Evolutionary conservation across 345 rosid genomes (phyloP).

Genomic region (Citrus maxima): DNA sequence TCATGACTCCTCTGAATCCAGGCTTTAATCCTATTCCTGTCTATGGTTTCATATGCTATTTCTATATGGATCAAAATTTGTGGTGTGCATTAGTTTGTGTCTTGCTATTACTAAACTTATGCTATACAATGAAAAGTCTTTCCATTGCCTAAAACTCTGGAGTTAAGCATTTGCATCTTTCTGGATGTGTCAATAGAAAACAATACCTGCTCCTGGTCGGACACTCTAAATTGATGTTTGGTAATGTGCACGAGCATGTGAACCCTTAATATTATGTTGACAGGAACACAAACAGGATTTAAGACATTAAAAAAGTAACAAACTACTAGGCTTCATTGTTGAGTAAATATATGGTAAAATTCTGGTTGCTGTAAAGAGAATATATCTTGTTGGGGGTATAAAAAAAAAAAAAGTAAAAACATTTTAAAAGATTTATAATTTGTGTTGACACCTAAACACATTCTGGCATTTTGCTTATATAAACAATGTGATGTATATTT

Average conservation of each 20-base stretch:
- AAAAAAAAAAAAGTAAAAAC: background rate
- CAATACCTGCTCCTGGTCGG: background rate
- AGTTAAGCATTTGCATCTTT: background rate
- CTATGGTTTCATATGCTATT: background rate
- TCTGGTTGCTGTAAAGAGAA: background rate
- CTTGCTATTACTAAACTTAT: background rate
- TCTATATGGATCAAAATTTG: background rate
- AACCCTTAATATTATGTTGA: background rate
- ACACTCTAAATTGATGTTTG: background rate
- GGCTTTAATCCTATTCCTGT: background rate
- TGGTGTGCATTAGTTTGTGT: background rate
- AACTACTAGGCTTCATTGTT: background rate
- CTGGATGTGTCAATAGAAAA: background rate
- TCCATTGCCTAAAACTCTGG: background rate
- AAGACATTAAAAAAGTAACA: too few species aligned
- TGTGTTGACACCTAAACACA: background rate
- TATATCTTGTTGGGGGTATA: background rate
- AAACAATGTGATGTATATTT: background rate
- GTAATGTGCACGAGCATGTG: background rate
- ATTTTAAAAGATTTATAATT: background rate
- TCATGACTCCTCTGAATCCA: constrained; percentile 5
- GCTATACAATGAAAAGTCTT: background rate
- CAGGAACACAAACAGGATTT: background rate
- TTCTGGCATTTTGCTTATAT: background rate
- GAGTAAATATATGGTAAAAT: background rate